Base-by-base conservation (phyloP, 257 asterid species). In the Lantana camara region DNA sequence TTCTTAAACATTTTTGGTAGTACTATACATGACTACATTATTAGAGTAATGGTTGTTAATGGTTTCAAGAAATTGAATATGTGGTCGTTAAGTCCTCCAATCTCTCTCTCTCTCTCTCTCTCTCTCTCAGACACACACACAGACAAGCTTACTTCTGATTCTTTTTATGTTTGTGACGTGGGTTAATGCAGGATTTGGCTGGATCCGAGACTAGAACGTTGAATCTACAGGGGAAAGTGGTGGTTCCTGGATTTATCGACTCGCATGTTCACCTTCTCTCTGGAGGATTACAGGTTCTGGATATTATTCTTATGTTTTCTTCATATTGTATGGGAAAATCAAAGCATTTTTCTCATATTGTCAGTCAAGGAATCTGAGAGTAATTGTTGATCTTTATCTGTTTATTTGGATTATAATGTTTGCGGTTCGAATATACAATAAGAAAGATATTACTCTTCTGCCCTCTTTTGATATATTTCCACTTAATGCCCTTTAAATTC, bases 231-330 rank as follows among this genome's bases (percentile, higher is more conserved):
- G 83, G 90, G 60, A 90, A 85, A 72, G 57, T 83, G 64, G 90
- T 84, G 64, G 87, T 93, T 77, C 97, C 99, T 67, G 99, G 99
- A 73, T 82, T 93, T 83, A 87, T 93, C 35, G 99, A 93, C 82
- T 93, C 99, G 47, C 99, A 93, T 58, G 92, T 93, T 67, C 99
- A 93, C 87, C 76, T 90, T 34, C 66, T 93, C 50, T 80, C 24
- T 55, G 99, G 96, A 64, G 97, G 99, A 74, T 76, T 93, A 53
- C 96, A 87, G 97, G 98, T 93, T 68, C 24, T 37, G 57, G 60
- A 50, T 68, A 56, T 64, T 62, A 44, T 35, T 48, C 58, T 45
- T 63, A 20, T 32, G 44, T 45, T 78, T 55, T 53, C 48, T 66
- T 15, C 38, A 47, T 48, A 29, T 4, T 17, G 13, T 32, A 38